These are phyloP conservation scores for Tieghemiomyces parasiticus DNA, from an alignment of 192 early-diverging fungal genomes.

Conservation along the genomic window DNA sequence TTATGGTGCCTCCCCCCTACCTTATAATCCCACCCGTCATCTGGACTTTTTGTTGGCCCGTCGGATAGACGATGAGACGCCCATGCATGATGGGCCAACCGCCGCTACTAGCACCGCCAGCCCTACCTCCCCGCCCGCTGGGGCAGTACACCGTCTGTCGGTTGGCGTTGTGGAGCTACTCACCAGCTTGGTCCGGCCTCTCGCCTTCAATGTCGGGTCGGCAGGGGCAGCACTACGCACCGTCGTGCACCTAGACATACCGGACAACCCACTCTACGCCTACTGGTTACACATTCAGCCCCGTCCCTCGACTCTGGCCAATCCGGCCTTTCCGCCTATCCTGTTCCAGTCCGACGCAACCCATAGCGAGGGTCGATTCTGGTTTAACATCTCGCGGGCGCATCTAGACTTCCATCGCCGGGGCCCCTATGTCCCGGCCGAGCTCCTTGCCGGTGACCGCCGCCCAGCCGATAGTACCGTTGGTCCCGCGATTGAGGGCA, in stretches of 20 bases:
- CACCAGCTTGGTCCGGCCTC: too few species aligned
- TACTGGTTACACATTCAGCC: conserved; percentile 16
- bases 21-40: neutral
- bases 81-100: too few species aligned
- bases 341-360: conserved; percentile 24
- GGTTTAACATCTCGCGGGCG: conserved; percentile 14
- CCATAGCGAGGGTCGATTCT: conserved; percentile 9
- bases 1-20: neutral
- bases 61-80: too few species aligned
- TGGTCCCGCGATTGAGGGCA: too few species aligned
- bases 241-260: conserved; percentile 19
- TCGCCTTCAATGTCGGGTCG: too few species aligned
- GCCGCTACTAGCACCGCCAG: too few species aligned
- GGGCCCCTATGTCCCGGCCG: conserved; percentile 24
- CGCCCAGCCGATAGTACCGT: too few species aligned
- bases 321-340: conserved; percentile 12
- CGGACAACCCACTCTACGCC: conserved; percentile 28
- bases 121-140: too few species aligned
- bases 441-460: conserved; percentile 12
- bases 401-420: conserved; percentile 29
- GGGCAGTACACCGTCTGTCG: too few species aligned
- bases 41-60: conserved; percentile 2
- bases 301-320: neutral
- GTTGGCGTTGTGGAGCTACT: too few species aligned
- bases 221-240: conserved; percentile 21